These are phyloP conservation scores for Trypanosoma cruzi DNA, from an alignment of 208 protist genomes.

Conservation along the genomic window DNA sequence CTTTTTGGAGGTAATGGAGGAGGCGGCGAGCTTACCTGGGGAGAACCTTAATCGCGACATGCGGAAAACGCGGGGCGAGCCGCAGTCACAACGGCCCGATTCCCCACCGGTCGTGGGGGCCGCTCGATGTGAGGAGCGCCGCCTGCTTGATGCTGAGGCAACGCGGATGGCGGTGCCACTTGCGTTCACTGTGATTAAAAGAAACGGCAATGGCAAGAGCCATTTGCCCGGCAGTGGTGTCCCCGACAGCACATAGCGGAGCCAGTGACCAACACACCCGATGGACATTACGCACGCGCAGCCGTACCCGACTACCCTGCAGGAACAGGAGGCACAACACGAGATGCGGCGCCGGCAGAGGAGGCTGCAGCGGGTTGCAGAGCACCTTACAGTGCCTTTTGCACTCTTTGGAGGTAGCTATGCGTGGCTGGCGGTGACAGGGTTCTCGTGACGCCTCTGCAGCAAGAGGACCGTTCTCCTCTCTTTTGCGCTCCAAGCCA, in stretches of 20 bases:
- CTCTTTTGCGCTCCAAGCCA: constrained; percentile 82
- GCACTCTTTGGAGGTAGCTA: constrained; percentile 15
- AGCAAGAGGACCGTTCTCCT: constrained; percentile 45
- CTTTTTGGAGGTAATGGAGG: constrained; percentile 70
- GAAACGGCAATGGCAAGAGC: neutral
- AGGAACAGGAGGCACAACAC: constrained; percentile 28
- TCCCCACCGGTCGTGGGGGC: constrained; percentile 59
- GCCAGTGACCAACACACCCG: constrained; percentile 38
- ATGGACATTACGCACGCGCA: constrained; percentile 83
- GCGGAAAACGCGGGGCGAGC: constrained; percentile 35
- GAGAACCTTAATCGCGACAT: constrained; percentile 42
- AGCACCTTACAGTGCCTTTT: constrained; percentile 9
- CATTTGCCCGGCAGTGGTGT: neutral
- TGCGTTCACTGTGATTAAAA: neutral
- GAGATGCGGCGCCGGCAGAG: constrained; percentile 48
- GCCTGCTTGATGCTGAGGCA: constrained; percentile 24
- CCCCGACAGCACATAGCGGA: neutral
- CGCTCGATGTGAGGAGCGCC: constrained; percentile 48
- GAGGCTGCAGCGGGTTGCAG: neutral
- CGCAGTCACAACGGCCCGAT: constrained; percentile 48
- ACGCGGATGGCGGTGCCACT: neutral
- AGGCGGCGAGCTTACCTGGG: constrained; percentile 44
- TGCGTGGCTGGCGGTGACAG: too few relatives aligned
- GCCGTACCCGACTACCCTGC: constrained; percentile 26
- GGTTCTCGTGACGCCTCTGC: constrained; percentile 25